These are phyloP conservation scores for Rosa chinensis DNA, from an alignment of 306 rosid genomes.

Conservation along the genomic window DNA sequence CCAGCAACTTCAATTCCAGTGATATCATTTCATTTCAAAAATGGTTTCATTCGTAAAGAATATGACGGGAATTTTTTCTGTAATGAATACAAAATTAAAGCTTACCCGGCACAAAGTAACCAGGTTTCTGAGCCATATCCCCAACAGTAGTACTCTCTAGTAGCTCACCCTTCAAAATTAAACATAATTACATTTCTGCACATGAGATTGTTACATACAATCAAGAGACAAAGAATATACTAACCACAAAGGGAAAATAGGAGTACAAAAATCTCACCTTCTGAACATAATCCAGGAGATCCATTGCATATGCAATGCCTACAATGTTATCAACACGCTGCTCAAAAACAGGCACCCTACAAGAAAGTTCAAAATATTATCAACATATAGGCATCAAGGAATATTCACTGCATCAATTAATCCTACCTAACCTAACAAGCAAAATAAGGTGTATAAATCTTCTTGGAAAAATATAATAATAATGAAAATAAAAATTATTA, in stretches of 20 bases:
- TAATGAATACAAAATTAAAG: background rate
- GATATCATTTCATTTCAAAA: background rate
- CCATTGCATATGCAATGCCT: slow-evolving; percentile 99
- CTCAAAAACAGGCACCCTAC: slow-evolving; percentile 98
- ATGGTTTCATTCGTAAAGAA: background rate
- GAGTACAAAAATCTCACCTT: slow-evolving; percentile 56
- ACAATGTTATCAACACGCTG: slow-evolving; percentile 96
- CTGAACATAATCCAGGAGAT: slow-evolving; percentile 81
- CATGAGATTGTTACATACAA: slow-evolving; percentile 45
- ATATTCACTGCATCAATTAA: background rate
- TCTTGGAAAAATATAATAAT: background rate
- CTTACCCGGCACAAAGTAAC: slow-evolving; percentile 76
- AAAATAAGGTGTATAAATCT: background rate
- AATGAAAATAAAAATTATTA: background rate
- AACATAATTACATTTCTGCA: slow-evolving; percentile 60
- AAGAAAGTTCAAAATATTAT: slow-evolving; percentile 24
- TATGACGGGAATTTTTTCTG: background rate
- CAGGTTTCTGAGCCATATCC: slow-evolving; percentile 59
- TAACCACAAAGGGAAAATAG: slow-evolving; percentile 18
- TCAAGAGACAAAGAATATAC: slow-evolving; percentile 38
- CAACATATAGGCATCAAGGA: background rate
- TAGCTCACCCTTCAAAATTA: slow-evolving; percentile 90
- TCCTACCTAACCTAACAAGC: slow-evolving; percentile 32
- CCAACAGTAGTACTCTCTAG: slow-evolving; percentile 82
- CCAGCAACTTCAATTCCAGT: background rate